Percentiles rank a stretch among this genome's conserved stretches.
Evolutionary conservation across 2,329 filamentous ascomycete species (phyloP).

Genomic region (Pseudocercospora vitis): DNA sequence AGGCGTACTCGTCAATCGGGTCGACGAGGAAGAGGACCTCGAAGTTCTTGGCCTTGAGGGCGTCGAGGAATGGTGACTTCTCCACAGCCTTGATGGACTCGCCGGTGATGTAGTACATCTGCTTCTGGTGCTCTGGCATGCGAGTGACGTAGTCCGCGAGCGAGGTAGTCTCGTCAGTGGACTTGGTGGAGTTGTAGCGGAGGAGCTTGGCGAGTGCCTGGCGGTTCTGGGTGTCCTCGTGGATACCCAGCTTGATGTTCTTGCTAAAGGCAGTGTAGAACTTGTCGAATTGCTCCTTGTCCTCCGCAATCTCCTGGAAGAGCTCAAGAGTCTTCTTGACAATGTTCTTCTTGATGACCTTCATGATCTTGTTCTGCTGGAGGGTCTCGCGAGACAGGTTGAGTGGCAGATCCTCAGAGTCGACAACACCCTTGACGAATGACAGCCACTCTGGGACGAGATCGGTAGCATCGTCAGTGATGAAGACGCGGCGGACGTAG

Average conservation of each 20-base stretch:
- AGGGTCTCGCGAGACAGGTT: constrained; percentile 99
- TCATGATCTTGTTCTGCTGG: constrained; percentile 99
- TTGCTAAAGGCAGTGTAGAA: constrained; percentile 99
- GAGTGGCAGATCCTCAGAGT: constrained; percentile 98
- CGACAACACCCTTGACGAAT: constrained; percentile 99
- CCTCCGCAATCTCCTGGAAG: constrained; percentile 98
- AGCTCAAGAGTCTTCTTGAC: constrained; percentile 99
- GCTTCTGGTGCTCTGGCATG: constrained; percentile 99
- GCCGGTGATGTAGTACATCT: constrained; percentile 99
- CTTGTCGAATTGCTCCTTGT: constrained; percentile 99
- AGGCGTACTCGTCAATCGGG: constrained; percentile 98
- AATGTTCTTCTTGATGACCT: constrained; percentile 99
- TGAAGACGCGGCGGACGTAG: constrained; percentile 99
- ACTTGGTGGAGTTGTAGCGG: constrained; percentile 98
- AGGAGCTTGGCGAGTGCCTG: constrained; percentile 91
- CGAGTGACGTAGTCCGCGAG: constrained; percentile 97
- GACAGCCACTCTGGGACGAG: constrained; percentile 99
- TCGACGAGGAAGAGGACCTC: constrained; percentile 99
- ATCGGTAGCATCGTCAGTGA: constrained; percentile 98
- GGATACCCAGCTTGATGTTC: constrained; percentile 99
- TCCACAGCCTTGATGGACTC: constrained; percentile 97
- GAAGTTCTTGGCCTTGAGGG: constrained; percentile 98
- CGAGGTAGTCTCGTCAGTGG: constrained; percentile 94
- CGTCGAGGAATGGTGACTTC: constrained; percentile 98
- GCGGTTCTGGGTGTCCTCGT: constrained; percentile 99